Conservation (phyloP, 1,284 basidiomycete genomes). For the Leccinum pseudoinsigne region DNA sequence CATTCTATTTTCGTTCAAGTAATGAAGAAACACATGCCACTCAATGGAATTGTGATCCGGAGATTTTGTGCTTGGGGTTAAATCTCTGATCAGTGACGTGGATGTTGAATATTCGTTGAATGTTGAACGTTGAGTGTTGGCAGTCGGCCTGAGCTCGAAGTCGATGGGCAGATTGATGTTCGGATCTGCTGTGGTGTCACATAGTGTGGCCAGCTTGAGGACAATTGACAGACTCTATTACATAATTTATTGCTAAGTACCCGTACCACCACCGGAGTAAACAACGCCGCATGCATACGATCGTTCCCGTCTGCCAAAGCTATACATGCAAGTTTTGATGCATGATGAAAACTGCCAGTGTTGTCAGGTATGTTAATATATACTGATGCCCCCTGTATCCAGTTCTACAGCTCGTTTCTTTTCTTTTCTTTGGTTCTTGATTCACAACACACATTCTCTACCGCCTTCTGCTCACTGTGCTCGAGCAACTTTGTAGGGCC, state of each 20-base stretch:
- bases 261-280: too few species aligned
- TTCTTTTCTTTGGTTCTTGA: not conserved
- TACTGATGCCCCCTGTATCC: not conserved
- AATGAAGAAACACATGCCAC: not conserved
- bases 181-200: too few species aligned
- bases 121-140: not conserved
- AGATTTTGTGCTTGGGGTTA: not conserved
- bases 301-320: slow-evolving; percentile 12
- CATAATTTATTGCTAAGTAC: not conserved
- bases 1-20: not conserved
- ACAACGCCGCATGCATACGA: not conserved
- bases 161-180: not conserved
- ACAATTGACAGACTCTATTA: not conserved
- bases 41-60: not conserved
- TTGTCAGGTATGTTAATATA: slow-evolving; percentile 25
- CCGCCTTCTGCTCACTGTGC: not conserved
- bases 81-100: not conserved
- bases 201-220: too few species aligned
- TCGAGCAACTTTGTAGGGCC: not conserved
- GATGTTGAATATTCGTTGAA: too few species aligned
- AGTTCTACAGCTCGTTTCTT: not conserved
- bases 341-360: slow-evolving; percentile 19
- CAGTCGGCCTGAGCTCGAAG: not conserved
- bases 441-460: not conserved
- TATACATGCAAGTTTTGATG: slow-evolving; percentile 27